A percentile compares a stretch with the other conserved stretches of the same genome.
These are phyloP conservation scores for Choricystis sp. DNA, from an alignment of 139 green algal species.

Conservation along the genomic window DNA sequence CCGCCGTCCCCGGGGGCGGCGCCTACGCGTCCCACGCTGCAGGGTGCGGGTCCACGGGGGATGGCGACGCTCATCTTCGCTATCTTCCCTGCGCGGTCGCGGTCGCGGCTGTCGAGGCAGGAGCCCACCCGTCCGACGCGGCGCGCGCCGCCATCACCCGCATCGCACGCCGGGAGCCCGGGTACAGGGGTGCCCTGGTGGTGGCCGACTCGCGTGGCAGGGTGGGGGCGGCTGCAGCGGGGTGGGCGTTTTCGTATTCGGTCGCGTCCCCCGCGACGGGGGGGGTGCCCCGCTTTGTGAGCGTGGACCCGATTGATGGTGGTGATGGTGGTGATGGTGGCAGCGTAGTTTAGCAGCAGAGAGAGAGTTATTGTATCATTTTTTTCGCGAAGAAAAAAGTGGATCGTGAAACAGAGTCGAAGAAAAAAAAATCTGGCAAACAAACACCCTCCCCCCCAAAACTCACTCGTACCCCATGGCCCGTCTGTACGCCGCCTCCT, in stretches of 20 bases:
- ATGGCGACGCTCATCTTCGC: conserved; percentile 58
- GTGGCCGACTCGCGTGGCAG: conserved; percentile 16
- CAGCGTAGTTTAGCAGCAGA: no score
- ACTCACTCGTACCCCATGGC: neutral
- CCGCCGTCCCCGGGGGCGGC: conserved; percentile 34
- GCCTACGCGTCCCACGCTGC: conserved; percentile 44
- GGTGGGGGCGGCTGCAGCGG: conserved; percentile 18
- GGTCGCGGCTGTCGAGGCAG: conserved; percentile 44
- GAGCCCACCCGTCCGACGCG: conserved; percentile 23
- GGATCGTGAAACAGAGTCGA: no score
- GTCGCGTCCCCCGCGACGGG: neutral
- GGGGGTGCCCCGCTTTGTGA: no score
- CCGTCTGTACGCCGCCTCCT: neutral
- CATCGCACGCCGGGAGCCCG: conserved; percentile 17
- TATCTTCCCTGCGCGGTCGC: conserved; percentile 56
- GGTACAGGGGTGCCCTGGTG: conserved; percentile 30
- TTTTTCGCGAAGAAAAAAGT: no score
- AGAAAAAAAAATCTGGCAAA: no score
- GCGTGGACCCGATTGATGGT: no score
- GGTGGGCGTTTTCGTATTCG: conserved; percentile 28
- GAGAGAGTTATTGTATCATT: neutral
- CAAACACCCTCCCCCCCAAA: neutral
- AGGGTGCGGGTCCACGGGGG: conserved; percentile 51
- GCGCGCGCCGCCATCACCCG: conserved; percentile 31
- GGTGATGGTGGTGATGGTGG: no score